phyloP scores from a whole-genome alignment of 2,329 filamentous ascomycete genomes.

The Exophiala viscosa region DNA sequence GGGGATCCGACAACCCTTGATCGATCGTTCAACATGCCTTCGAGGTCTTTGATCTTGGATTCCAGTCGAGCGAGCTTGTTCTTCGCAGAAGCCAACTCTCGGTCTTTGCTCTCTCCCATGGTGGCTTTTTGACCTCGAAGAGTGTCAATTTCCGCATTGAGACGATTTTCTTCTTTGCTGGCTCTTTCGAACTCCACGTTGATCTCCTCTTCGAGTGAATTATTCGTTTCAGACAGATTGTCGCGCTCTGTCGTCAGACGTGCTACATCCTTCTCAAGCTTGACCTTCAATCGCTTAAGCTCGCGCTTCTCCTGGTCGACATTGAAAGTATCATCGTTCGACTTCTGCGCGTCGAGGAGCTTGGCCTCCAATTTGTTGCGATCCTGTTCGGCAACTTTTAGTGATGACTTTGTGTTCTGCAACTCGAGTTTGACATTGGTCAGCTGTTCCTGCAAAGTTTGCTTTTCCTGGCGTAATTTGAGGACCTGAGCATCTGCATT shows the following conservation, averaged over 20 bases:
- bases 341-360: conserved; percentile 53
- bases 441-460: conserved; percentile 61
- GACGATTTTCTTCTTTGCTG: conserved; percentile 61
- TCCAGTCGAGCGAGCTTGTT: conserved; percentile 65
- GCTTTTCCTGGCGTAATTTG: conserved; percentile 58
- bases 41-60: conserved; percentile 48
- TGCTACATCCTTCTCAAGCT: conserved; percentile 64
- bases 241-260: conserved; percentile 63
- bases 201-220: conserved; percentile 60
- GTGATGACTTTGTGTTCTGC: conserved; percentile 53
- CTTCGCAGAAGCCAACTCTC: conserved; percentile 52
- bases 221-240: conserved; percentile 54
- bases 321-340: conserved; percentile 56
- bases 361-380: conserved; percentile 64
- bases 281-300: conserved; percentile 63
- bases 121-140: conserved; percentile 51
- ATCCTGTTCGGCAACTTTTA: conserved; percentile 60
- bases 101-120: conserved; percentile 41
- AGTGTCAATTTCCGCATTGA: conserved; percentile 47
- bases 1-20: conserved; percentile 40
- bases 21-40: conserved; percentile 53
- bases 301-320: conserved; percentile 68
- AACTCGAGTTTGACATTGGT: conserved; percentile 59
- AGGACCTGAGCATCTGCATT: conserved; percentile 58
- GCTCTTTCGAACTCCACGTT: conserved; percentile 65